Evolutionary conservation across 129 eudicot species (phyloP), one percentile per base, ranked within the genome.

Genomic region (Flaveria brownii): DNA sequence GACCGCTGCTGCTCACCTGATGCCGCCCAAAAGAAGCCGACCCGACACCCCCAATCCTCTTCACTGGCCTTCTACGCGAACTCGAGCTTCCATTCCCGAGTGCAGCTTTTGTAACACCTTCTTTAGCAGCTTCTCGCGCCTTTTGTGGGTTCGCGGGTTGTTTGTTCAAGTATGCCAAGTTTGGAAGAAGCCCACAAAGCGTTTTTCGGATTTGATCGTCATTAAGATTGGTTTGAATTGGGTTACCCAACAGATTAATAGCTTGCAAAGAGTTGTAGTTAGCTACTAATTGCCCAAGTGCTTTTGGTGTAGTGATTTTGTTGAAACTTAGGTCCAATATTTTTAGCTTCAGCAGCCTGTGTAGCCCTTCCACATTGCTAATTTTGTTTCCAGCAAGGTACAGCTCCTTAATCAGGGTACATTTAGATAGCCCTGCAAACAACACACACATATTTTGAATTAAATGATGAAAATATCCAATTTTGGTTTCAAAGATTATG

Each of bases 331-430:
- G 39, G 85, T 94, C 98, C 70, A 94, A 68, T 26, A 94, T 79
- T 43, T 75, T 81, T 73, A 94, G 88, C 85, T 94, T 94, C 74
- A 82, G 39, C 43, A 94, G 97, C 73, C 99, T 77, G 63, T 94
- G 97, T 36, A 91, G 81, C 36, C 99, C 99, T 46, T 91, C 97
- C 23, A 94, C 92, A 18, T 82, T 86, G 74, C 97, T 91, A 9
- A 91, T 87, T 72, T 94, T 94, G 87, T 91, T 94, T 47, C 97
- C 99, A 9, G 99, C 89, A 7, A 94, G 83, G 78, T 91, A 87
- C 14, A 94, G 84, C 85, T 94, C 99, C 70, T 91, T 94, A 47
- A 94, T 81, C 22, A 87, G 77, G 16, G 89, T 77, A 67, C 96
- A 94, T n/a, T 79, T 88, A 1, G 97, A 87, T 79, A 94, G 76